These are phyloP conservation scores for Russula foetens DNA, from an alignment of 768 basidiomycete species.

Conservation along the genomic window DNA sequence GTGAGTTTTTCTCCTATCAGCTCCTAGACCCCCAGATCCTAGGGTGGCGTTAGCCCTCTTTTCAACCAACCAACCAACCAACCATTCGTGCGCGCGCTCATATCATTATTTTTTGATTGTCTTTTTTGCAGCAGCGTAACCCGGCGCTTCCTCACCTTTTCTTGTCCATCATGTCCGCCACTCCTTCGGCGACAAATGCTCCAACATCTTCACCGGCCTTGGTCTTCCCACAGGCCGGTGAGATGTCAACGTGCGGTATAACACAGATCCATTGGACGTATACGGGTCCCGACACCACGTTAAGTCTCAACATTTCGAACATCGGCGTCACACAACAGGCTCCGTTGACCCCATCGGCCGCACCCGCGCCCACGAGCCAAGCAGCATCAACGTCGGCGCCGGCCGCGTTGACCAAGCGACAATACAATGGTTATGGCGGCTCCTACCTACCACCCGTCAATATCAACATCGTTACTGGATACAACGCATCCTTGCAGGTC, in stretches of 20 bases:
- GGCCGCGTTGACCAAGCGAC: constrained; percentile 10
- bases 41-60: too few relatives aligned
- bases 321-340: constrained; percentile 26
- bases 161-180: background rate
- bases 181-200: background rate
- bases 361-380: too few relatives aligned
- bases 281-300: constrained; percentile 15
- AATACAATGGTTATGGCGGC: constrained; percentile 5
- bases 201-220: background rate
- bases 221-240: constrained; percentile 7
- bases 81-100: background rate
- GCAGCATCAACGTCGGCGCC: background rate
- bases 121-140: background rate
- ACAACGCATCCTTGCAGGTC: constrained; percentile 24
- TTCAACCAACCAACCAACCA: too few relatives aligned
- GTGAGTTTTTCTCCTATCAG: background rate
- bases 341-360: constrained; percentile 6
- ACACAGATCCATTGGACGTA: constrained; percentile 27
- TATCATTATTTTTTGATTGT: background rate
- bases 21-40: too few relatives aligned
- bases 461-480: constrained; percentile 23
- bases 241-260: constrained; percentile 31
- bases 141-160: too few relatives aligned
- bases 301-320: constrained; percentile 36
- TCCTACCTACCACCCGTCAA: constrained; percentile 19